Evolutionary conservation across 1,139 yeast genomes (phyloP), one percentile per base, ranked within the genome.

Genomic region (Sugiyamaella japonica): DNA sequence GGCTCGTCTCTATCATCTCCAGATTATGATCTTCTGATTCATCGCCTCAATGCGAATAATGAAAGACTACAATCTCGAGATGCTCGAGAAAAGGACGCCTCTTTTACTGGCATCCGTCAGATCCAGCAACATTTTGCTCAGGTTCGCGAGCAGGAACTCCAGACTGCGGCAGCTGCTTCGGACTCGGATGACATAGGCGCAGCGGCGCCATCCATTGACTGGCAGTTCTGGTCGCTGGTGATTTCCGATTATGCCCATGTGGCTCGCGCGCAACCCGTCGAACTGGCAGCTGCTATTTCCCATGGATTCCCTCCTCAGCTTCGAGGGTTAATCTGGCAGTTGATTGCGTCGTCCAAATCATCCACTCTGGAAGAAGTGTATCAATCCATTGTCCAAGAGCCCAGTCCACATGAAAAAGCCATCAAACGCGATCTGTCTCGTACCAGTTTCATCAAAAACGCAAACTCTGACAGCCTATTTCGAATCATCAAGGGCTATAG

Each of bases 241-340:
- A 89, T 89, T 7, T 82, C 85, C 60, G 85, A 87, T 67, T 90
- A 89, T 66, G 77, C 83, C 31, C 67, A 73, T 1, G 84, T 86
- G n/a, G 89, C 89, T 1, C 75, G 78, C 49, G 73, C 78, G 36
- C 82, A 83, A 34, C 84, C 91, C 1, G 78, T 78, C 12, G 78
- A 77, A 59, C 75, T 90, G 58, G 80, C 85, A 48, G 69, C 73
- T 41, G 82, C 85, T 42, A 81, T 93, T 34, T 79, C 85, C 32
- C 73, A 75, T 10, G 98, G 98, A 47, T 84, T 93, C 48, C 98
- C 99, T 10, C 75, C 79, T 53, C 95, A 87, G 61, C 78, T 93
- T 50, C 77, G 98, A 59, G 96, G 97, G 0, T 83, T 90, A 58
- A 80, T 91, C 23, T 93, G 99, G 99, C 97, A 91, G 70, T 74